A percentile compares a stretch with the other conserved stretches of the same genome.
Evolutionary conservation across 1,284 basidiomycete species (phyloP).

Genomic region (Gymnopus androsaceus): DNA sequence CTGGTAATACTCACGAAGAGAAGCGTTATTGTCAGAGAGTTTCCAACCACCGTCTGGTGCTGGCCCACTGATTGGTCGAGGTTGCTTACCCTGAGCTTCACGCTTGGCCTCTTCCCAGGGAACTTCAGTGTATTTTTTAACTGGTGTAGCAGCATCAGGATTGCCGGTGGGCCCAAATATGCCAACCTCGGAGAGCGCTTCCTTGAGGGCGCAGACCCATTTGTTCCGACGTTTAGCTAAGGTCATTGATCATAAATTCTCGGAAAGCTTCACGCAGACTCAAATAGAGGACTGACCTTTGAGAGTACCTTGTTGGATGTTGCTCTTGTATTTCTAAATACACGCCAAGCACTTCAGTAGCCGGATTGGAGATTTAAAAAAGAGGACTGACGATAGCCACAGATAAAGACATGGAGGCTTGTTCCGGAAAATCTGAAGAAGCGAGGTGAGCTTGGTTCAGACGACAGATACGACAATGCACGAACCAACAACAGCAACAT

Average conservation of each 20-base stretch:
- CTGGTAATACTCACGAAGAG: slow-evolving; percentile 42
- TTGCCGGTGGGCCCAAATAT: slow-evolving; percentile 79
- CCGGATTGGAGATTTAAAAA: no score
- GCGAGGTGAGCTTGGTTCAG: not conserved
- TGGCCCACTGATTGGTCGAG: slow-evolving; percentile 19
- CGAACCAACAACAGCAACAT: slow-evolving; percentile 64
- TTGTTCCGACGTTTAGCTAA: slow-evolving; percentile 81
- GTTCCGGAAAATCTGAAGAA: slow-evolving; percentile 74
- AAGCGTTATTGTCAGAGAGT: slow-evolving; percentile 53
- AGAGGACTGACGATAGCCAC: no score
- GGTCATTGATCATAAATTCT: slow-evolving; percentile 2
- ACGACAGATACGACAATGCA: slow-evolving; percentile 11
- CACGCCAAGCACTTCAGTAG: no score
- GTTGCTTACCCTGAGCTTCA: slow-evolving; percentile 35
- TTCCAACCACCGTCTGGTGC: slow-evolving; percentile 46
- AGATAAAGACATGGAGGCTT: slow-evolving; percentile 77
- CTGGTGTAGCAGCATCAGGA: slow-evolving; percentile 55
- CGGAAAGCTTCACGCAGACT: not conserved
- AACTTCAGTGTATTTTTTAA: slow-evolving; percentile 66
- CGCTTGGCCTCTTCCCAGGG: slow-evolving; percentile 67
- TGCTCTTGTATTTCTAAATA: slow-evolving; percentile 92
- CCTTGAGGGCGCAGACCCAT: slow-evolving; percentile 88
- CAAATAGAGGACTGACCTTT: slow-evolving; percentile 48
- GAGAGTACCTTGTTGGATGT: slow-evolving; percentile 81
- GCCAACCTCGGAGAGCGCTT: slow-evolving; percentile 65